Conservation (phyloP, 371 early-diverging fungal genomes). For the Zopfochytrium polystomum region DNA sequence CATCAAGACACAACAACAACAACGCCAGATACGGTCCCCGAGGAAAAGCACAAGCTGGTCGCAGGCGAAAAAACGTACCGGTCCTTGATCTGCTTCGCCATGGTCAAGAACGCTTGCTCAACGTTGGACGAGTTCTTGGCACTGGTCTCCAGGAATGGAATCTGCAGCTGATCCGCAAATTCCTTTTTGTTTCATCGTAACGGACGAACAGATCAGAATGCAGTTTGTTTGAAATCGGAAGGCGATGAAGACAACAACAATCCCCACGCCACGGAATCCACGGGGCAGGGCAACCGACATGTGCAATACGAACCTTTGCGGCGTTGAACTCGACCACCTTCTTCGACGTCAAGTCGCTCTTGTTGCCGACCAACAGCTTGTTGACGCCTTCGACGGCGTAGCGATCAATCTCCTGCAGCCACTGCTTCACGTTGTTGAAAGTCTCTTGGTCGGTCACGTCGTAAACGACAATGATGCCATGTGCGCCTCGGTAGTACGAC, state of each 20-base stretch:
- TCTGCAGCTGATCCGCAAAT: slow-evolving; percentile 80
- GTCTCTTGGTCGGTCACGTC: slow-evolving; percentile 98
- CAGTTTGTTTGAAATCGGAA: too few species aligned
- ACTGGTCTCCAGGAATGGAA: slow-evolving; percentile 93
- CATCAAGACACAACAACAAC: background rate
- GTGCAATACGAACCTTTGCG: slow-evolving; percentile 46
- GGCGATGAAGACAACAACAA: too few species aligned
- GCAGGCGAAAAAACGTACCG: slow-evolving; percentile 20
- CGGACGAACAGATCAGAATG: too few species aligned
- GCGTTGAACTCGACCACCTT: slow-evolving; percentile 64
- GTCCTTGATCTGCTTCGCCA: slow-evolving; percentile 78
- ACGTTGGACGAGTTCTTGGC: slow-evolving; percentile 97
- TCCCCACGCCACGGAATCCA: too few species aligned
- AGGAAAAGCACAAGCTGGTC: background rate
- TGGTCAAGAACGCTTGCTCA: slow-evolving; percentile 95
- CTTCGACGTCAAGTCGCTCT: slow-evolving; percentile 90
- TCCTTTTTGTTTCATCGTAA: too few species aligned
- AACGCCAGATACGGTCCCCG: background rate
- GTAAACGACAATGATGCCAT: slow-evolving; percentile 99
- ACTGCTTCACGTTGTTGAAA: slow-evolving; percentile 95
- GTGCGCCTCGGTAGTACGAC: slow-evolving; percentile 98
- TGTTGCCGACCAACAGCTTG: slow-evolving; percentile 98
- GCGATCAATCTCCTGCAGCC: slow-evolving; percentile 98
- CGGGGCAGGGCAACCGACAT: too few species aligned
- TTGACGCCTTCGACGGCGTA: slow-evolving; percentile 96